A percentile compares a stretch with the other conserved stretches of the same genome.
phyloP scores from a whole-genome alignment of 257 asterid genomes.

The Solanum chilense region DNA sequence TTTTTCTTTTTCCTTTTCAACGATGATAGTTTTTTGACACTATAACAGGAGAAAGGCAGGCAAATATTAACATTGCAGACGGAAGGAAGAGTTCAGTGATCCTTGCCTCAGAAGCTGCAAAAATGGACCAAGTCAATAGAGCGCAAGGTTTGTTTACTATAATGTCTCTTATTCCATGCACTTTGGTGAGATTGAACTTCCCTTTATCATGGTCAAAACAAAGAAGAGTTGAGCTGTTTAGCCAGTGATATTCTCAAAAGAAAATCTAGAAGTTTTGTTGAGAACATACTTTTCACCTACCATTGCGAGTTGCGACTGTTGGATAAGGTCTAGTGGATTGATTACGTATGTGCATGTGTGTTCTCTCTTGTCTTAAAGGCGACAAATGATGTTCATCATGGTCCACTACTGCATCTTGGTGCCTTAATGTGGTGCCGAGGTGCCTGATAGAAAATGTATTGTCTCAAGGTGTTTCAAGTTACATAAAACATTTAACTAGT shows the following conservation, averaged over 20 bases:
- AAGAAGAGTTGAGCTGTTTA: not conserved
- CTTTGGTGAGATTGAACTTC: not conserved
- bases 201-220: not conserved
- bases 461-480: not conserved
- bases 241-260: not conserved
- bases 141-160: constrained; percentile 51
- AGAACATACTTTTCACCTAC: not conserved
- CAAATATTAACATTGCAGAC: constrained; percentile 71
- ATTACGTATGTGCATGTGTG: not conserved
- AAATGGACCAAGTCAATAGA: constrained; percentile 74
- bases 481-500: not conserved
- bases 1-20: not conserved
- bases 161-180: not conserved
- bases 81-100: constrained; percentile 60
- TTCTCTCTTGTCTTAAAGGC: not conserved
- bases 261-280: not conserved
- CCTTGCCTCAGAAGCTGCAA: constrained; percentile 89
- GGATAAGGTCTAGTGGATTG: not conserved
- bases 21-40: not conserved
- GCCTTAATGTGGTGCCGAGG: not conserved
- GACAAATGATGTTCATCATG: not conserved
- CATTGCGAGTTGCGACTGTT: not conserved
- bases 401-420: not conserved
- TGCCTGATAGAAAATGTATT: not conserved
- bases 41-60: constrained; percentile 79